phyloP scores from a whole-genome alignment of 352 stramenopile species.

The Phytophthora pinifolia region DNA sequence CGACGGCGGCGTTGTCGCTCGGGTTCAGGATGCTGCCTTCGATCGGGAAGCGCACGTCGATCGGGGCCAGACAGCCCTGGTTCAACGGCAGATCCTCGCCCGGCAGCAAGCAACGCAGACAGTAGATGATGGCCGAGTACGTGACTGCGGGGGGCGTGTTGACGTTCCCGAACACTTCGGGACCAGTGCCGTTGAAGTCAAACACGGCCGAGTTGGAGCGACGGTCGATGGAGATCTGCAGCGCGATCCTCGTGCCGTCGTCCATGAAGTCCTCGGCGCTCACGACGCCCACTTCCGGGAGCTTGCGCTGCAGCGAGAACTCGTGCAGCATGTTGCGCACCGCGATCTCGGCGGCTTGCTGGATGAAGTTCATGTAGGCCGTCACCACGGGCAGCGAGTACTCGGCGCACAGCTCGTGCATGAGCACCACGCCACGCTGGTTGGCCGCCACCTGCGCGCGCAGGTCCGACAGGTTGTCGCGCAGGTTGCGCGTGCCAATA shows the following conservation, averaged over 20 bases:
- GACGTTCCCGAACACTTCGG: conserved; percentile 97
- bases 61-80: conserved; percentile 95
- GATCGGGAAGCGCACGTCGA: conserved; percentile 95
- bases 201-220: conserved; percentile 91
- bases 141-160: conserved; percentile 98
- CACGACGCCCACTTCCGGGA: conserved; percentile 86
- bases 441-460: conserved; percentile 98
- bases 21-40: conserved; percentile 95
- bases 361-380: conserved; percentile 99
- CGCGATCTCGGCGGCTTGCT: conserved; percentile 93
- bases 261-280: conserved; percentile 98
- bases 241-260: conserved; percentile 96
- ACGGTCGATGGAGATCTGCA: conserved; percentile 96
- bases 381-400: conserved; percentile 95
- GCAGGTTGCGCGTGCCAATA: conserved; percentile 95
- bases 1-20: conserved; percentile 93
- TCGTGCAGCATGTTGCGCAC: conserved; percentile 96
- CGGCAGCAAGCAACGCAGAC: conserved; percentile 94
- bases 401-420: conserved; percentile 94
- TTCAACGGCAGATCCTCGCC: conserved; percentile 97
- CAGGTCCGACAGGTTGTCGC: conserved; percentile 98
- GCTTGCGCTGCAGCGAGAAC: conserved; percentile 84
- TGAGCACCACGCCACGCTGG: conserved; percentile 94
- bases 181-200: conserved; percentile 97
- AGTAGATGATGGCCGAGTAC: conserved; percentile 99